These are phyloP conservation scores for Eleusine coracana DNA, from an alignment of 176 grass and related monocot genomes.

Conservation along the genomic window DNA sequence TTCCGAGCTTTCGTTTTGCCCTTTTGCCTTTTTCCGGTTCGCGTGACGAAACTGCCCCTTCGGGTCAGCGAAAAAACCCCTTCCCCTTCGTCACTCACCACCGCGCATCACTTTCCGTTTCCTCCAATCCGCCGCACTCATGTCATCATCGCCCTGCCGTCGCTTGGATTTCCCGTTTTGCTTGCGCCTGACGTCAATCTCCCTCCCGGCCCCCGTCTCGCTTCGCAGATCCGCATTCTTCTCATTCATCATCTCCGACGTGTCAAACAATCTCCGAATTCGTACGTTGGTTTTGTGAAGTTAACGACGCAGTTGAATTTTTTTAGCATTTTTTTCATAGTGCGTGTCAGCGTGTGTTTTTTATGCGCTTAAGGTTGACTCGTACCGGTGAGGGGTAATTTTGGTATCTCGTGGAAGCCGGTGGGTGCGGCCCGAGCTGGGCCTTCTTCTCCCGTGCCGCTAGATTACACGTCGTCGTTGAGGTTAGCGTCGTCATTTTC, in stretches of 20 bases:
- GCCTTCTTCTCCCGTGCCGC: slow-evolving; percentile 5
- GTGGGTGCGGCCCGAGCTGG: slow-evolving; percentile 29
- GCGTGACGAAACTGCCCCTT: slow-evolving; percentile 47
- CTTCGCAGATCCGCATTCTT: slow-evolving; percentile 59
- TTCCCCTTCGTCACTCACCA: slow-evolving; percentile 6
- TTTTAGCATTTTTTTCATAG: neutral
- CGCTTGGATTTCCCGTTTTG: neutral
- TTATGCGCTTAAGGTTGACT: slow-evolving; percentile 36
- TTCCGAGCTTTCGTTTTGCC: slow-evolving; percentile 24
- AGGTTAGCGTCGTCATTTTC: slow-evolving; percentile 32
- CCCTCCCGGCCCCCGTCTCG: neutral
- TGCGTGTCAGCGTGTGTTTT: neutral
- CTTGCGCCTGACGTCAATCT: neutral
- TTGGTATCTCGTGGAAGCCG: neutral
- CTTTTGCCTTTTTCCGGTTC: slow-evolving; percentile 6
- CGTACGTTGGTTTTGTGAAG: neutral
- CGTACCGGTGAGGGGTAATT: slow-evolving; percentile 28
- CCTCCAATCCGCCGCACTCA: neutral
- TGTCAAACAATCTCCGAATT: neutral
- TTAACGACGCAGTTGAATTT: neutral
- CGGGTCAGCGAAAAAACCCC: slow-evolving; percentile 35
- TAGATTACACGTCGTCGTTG: too few species aligned
- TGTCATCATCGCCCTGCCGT: neutral
- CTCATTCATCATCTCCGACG: neutral
- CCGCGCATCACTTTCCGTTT: neutral